A percentile compares a stretch with the other conserved stretches of the same genome.
phyloP scores from a whole-genome alignment of 140 eudicot species.

The Eryngium alpinum region DNA sequence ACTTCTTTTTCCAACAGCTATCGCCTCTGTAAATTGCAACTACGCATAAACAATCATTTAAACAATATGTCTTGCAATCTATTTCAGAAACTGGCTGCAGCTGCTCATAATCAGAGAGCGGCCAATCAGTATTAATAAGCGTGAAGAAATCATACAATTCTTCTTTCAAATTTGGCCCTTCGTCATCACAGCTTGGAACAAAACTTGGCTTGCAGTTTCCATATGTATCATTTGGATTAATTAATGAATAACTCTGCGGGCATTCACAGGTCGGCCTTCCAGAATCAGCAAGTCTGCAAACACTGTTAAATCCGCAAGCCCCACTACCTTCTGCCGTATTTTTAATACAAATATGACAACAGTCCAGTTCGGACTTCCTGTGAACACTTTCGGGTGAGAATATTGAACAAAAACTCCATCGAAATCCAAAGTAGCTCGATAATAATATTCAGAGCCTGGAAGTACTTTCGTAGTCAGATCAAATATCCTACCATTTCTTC shows the following conservation, averaged over 20 bases:
- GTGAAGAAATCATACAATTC: neutral
- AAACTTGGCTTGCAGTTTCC: slow-evolving; percentile 2
- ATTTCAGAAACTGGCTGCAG: neutral
- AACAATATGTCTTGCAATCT: neutral
- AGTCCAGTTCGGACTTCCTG: neutral
- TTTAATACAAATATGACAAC: neutral
- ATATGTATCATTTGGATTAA: slow-evolving; percentile 3
- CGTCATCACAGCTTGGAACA: neutral
- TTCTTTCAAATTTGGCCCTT: neutral
- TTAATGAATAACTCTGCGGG: slow-evolving; percentile 2
- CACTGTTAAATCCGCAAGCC: slow-evolving; percentile 1
- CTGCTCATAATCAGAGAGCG: slow-evolving; percentile 1
- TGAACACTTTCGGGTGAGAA: neutral
- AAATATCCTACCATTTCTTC: neutral
- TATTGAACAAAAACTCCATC: slow-evolving; percentile 1
- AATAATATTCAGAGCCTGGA: neutral
- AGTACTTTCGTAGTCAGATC: neutral
- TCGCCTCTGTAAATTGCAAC: slow-evolving; percentile 6
- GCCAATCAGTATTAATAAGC: neutral
- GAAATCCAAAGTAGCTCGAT: neutral
- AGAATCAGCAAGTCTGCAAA: neutral
- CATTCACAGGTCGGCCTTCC: neutral
- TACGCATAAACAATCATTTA: neutral
- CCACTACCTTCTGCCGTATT: neutral
- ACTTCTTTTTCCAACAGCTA: slow-evolving; percentile 6